A percentile compares a stretch with the other conserved stretches of the same genome.
These are phyloP conservation scores for Mycosphaerella arachidis DNA, from an alignment of 2,329 filamentous ascomycete species.

Conservation along the genomic window DNA sequence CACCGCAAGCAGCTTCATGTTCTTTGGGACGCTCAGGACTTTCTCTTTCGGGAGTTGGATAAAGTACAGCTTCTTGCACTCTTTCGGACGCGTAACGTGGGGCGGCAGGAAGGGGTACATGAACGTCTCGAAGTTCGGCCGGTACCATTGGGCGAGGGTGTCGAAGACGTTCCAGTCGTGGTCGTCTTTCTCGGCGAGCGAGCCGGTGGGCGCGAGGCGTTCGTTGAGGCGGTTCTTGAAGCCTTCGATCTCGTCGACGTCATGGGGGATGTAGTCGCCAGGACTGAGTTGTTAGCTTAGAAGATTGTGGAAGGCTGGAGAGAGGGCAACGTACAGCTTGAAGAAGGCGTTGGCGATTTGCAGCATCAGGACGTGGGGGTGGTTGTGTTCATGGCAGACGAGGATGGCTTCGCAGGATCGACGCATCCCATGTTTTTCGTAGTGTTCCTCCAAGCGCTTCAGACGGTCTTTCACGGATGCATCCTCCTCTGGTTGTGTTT, in stretches of 20 bases:
- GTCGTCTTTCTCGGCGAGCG: slow-evolving; percentile 68
- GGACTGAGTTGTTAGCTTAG: slow-evolving; percentile 50
- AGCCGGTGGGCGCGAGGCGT: slow-evolving; percentile 74
- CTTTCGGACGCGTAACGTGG: slow-evolving; percentile 93
- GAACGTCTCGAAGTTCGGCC: slow-evolving; percentile 98
- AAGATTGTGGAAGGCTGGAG: neutral
- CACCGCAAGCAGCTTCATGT: slow-evolving; percentile 98
- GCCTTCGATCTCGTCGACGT: slow-evolving; percentile 88
- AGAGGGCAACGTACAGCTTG: slow-evolving; percentile 62
- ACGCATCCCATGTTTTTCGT: slow-evolving; percentile 86
- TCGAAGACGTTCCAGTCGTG: slow-evolving; percentile 88
- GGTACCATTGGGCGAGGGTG: slow-evolving; percentile 96
- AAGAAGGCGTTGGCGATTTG: slow-evolving; percentile 99
- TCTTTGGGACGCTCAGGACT: slow-evolving; percentile 93
- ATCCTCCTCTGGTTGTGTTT: slow-evolving; percentile 96
- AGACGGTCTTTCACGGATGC: slow-evolving; percentile 89
- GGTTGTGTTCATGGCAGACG: slow-evolving; percentile 98
- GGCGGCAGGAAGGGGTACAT: slow-evolving; percentile 98
- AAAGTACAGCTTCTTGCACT: slow-evolving; percentile 98
- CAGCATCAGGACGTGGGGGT: slow-evolving; percentile 96
- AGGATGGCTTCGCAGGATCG: slow-evolving; percentile 95
- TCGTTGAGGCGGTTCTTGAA: slow-evolving; percentile 93
- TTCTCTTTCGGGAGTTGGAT: slow-evolving; percentile 91
- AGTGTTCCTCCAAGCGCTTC: slow-evolving; percentile 94
- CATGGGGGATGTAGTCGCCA: slow-evolving; percentile 84